These are phyloP conservation scores for Tylopilus balloui DNA, from an alignment of 768 basidiomycete species.

Conservation along the genomic window DNA sequence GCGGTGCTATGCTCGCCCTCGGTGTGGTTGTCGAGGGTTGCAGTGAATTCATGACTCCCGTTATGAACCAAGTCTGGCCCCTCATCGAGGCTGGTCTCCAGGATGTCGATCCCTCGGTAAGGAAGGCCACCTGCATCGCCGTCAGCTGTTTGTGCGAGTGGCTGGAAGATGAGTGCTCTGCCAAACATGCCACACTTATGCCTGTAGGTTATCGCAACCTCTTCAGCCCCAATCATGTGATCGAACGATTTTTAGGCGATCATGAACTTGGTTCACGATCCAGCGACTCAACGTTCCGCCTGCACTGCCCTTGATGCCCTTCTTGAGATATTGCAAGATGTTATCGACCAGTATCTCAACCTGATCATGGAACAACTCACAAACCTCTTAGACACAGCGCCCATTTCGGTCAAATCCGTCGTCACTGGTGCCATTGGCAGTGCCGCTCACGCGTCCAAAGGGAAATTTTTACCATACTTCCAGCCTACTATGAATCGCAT, in stretches of 20 bases:
- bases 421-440: conserved; percentile 98
- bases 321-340: conserved; percentile 88
- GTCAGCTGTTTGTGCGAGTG: conserved; percentile 97
- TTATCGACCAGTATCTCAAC: conserved; percentile 85
- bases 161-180: conserved; percentile 88
- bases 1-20: conserved; percentile 91
- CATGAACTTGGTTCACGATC: conserved; percentile 86
- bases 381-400: conserved; percentile 79
- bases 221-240: not conserved
- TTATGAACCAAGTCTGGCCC: conserved; percentile 91
- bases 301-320: conserved; percentile 96
- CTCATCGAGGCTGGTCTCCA: conserved; percentile 84
- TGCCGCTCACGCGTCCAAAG: conserved; percentile 93
- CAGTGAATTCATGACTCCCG: conserved; percentile 94
- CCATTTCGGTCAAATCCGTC: conserved; percentile 85
- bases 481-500: conserved; percentile 84
- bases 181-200: conserved; percentile 77
- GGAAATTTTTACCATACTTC: conserved; percentile 91
- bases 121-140: conserved; percentile 94
- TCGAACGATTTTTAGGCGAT: conserved; percentile 54
- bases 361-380: conserved; percentile 94
- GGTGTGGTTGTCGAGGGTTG: conserved; percentile 97
- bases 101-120: conserved; percentile 78
- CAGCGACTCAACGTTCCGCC: conserved; percentile 84
- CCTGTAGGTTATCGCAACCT: conserved; percentile 51